phyloP scores from a whole-genome alignment of 768 basidiomycete species.

The Flagelloscypha sp. region DNA sequence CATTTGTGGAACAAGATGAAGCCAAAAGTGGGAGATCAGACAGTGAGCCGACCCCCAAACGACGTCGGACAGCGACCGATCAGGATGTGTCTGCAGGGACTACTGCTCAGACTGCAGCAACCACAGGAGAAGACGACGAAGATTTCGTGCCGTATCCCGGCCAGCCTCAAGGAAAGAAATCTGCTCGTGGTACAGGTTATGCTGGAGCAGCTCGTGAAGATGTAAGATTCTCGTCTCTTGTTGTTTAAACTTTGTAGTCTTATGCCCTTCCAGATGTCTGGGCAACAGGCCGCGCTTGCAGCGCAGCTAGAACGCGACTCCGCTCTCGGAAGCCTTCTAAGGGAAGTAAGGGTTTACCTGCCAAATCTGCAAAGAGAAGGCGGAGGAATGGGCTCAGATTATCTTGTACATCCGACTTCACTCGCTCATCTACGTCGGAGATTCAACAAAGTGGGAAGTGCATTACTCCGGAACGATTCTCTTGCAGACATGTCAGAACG shows the following conservation, averaged over 20 bases:
- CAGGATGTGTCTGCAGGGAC: no score
- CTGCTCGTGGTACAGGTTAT: constrained; percentile 80
- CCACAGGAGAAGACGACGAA: constrained; percentile 55
- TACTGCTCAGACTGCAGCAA: no score
- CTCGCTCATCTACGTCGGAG: constrained; percentile 86
- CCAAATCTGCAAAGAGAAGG: constrained; percentile 71
- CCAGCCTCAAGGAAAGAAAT: constrained; percentile 50
- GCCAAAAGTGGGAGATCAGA: constrained; percentile 1
- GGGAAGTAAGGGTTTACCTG: constrained; percentile 70
- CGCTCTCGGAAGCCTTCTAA: constrained; percentile 60
- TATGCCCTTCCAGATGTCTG: constrained; percentile 48
- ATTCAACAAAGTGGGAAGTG: constrained; percentile 83
- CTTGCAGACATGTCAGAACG: constrained; percentile 92
- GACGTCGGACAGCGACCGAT: no score
- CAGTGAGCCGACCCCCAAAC: no score
- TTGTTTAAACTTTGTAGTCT: constrained; percentile 1
- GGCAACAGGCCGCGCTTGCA: constrained; percentile 69
- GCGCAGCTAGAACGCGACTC: constrained; percentile 70
- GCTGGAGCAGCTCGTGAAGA: constrained; percentile 80
- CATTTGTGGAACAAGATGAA: constrained; percentile 50
- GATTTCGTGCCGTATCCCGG: no score
- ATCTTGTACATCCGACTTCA: constrained; percentile 85
- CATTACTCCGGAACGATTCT: constrained; percentile 85
- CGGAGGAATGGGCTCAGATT: constrained; percentile 80
- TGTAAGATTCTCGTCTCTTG: constrained; percentile 37